Evolutionary conservation across 495 filamentous ascomycete genomes (phyloP), one percentile per base, ranked within the genome.

Genomic region (Xylaria acuta): DNA sequence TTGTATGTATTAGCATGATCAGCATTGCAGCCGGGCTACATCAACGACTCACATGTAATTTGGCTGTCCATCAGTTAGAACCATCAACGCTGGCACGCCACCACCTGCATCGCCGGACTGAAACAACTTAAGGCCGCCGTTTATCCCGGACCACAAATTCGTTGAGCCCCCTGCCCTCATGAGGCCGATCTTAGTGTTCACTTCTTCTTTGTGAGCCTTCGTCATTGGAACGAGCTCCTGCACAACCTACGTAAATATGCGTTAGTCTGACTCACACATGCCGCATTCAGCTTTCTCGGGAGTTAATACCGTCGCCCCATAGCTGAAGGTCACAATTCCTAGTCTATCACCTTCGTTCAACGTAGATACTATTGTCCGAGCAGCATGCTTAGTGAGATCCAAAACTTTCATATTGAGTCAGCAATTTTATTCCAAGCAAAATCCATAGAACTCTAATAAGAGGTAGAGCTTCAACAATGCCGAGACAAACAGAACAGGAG

Each of bases 61-160:
- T 2, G 85, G 85, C 67, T 73, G 22, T n/a, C 85, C 84, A 67
- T 85, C 85, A 1, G 85, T 86, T 38, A 86, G 68, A 58, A 86
- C 78, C 78, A 86, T 83, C 14, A 86, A 70, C 1, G 83, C 82
- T 34, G 80, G 82, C 8, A 83, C 80, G 7, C 76, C 72, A 7
- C 75, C 77, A 6, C 67, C 71, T 4, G 72, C 51, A 6, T 62
- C 64, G 2, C 71, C 54, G 11, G 72, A 41, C 0, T 74, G 41
- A 64, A 86, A 84, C 0, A 85, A 69, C 34, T 69, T 66, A 40
- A 85, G 71, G 0, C 83, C 83, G 47, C 78, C 67, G 0, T 62
- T 67, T 22, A 86, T 80, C 12, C 82, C 85, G 27, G 75, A 70
- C 85, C 85, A 86, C 16, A 86, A 75, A 56, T 85, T 84, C 2